phyloP scores from a whole-genome alignment of 176 grass and related monocot species.

The Aegilops umbellulata region DNA sequence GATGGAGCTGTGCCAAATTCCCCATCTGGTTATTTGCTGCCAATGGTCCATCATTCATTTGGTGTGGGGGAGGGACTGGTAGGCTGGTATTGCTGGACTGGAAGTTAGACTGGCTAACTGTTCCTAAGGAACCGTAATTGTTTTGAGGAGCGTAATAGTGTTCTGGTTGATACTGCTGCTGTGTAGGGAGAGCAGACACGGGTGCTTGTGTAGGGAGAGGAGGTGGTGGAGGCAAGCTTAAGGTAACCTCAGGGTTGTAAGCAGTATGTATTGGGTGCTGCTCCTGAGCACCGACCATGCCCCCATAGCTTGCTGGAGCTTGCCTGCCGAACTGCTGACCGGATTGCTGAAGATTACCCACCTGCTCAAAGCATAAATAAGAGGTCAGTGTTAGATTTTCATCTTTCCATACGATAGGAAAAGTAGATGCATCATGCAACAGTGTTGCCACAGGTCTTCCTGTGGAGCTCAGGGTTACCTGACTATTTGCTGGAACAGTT shows the following conservation, averaged over 20 bases:
- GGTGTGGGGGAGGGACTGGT: constrained; percentile 20
- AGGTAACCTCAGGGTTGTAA: constrained; percentile 45
- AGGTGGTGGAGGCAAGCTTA: constrained; percentile 46
- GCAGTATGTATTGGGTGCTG: constrained; percentile 33
- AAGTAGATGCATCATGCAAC: constrained; percentile 33
- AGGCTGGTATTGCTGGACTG: constrained; percentile 34
- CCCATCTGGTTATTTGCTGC: constrained; percentile 43
- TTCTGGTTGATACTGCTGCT: constrained; percentile 62
- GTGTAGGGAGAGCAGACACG: constrained; percentile 24
- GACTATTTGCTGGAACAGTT: constrained; percentile 36
- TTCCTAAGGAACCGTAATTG: constrained; percentile 31
- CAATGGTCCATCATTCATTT: constrained; percentile 29
- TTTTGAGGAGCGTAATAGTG: constrained; percentile 41
- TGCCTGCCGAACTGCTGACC: constrained; percentile 51
- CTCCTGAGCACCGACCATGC: constrained; percentile 32
- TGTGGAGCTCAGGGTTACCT: constrained; percentile 33
- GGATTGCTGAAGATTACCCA: constrained; percentile 37
- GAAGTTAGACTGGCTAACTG: constrained; percentile 30
- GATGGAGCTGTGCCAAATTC: constrained; percentile 35
- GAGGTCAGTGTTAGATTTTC: constrained; percentile 37
- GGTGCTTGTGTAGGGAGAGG: constrained; percentile 10
- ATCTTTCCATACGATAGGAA: constrained; percentile 32
- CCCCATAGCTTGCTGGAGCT: constrained; percentile 30
- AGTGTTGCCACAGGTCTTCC: constrained; percentile 3
- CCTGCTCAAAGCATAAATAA: constrained; percentile 30